Evolutionary conservation across 2,329 filamentous ascomycete genomes (phyloP), one percentile per base, ranked within the genome.

Genomic region (Fusarium illudens): DNA sequence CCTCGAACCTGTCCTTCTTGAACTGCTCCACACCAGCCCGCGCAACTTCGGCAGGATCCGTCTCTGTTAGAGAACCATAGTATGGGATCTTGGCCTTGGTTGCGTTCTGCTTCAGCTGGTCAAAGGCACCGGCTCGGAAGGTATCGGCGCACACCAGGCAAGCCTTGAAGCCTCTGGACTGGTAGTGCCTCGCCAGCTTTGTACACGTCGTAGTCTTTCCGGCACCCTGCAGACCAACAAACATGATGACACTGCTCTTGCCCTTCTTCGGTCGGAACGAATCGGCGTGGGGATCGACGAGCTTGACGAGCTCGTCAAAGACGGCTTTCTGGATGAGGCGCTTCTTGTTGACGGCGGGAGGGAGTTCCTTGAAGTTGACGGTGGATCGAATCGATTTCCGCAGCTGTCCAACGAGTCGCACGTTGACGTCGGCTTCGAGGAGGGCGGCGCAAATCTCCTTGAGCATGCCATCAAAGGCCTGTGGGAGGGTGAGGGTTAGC

Each of bases 71-170:
- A 60, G 93, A 97, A 74, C 96, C 96, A 78, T 96, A 99, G 86
- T 99, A 99, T 10, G 96, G 96, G 54, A 99, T 98, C 83, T 98
- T 98, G 52, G 96, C 96, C 80, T 98, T 99, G 32, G 94, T 98
- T 2, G 96, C 96, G 78, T 99, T 99, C 82, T 99, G 96, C 83
- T 98, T 98, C 79, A 99, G 81, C 83, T 99, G 96, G 77, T 99
- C 96, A 73, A 99, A 99, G 39, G 96, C 96, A 84, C 96, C 96
- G 32, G 96, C 96, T 82, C 96, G 92, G 85, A 99, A 99, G 25
- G 96, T 99, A 81, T 99, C 96, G 51, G 96, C 96, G 82, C 96
- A 99, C 32, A 99, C 96, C 58, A 99, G 84, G 71, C 95, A 97
- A 8, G 94, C 88, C 79, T 93, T 93, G 86, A 98, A 97, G 1